These are phyloP conservation scores for Salix viminalis DNA, from an alignment of 345 rosid genomes.

Conservation along the genomic window DNA sequence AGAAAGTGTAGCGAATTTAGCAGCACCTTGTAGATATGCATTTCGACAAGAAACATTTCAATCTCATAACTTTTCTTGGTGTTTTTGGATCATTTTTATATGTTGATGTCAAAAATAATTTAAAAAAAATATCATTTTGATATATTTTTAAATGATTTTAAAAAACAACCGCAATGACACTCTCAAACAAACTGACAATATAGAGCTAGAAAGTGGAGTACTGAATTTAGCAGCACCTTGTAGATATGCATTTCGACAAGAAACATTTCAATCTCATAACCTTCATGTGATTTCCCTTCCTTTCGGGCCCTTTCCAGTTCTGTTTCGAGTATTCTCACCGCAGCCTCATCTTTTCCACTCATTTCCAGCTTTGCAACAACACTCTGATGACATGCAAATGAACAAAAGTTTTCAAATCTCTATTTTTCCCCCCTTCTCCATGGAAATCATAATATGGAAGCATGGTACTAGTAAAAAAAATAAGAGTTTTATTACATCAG, in stretches of 20 bases:
- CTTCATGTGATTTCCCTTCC: constrained; percentile 38
- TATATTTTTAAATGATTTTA: too few relatives aligned
- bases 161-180: rapidly evolving
- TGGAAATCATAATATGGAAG: not conserved
- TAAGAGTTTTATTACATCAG: not conserved
- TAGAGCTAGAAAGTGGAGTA: not conserved
- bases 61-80: constrained; percentile 34
- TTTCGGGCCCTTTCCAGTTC: constrained; percentile 26
- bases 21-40: constrained; percentile 55
- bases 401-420: too few relatives aligned
- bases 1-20: not conserved
- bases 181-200: too few relatives aligned
- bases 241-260: constrained; percentile 61
- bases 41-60: constrained; percentile 57
- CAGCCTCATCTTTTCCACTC: constrained; percentile 53
- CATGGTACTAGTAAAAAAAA: too few relatives aligned
- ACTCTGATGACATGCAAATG: constrained; percentile 18
- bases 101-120: too few relatives aligned
- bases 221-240: constrained; percentile 34
- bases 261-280: constrained; percentile 58
- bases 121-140: too few relatives aligned
- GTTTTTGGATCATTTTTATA: too few relatives aligned
- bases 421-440: too few relatives aligned
- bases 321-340: constrained; percentile 24
- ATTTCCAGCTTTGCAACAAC: constrained; percentile 46